A percentile compares a stretch with the other conserved stretches of the same genome.
Evolutionary conservation across 495 filamentous ascomycete species (phyloP).

Genomic region (Pyrenula aspistea): DNA sequence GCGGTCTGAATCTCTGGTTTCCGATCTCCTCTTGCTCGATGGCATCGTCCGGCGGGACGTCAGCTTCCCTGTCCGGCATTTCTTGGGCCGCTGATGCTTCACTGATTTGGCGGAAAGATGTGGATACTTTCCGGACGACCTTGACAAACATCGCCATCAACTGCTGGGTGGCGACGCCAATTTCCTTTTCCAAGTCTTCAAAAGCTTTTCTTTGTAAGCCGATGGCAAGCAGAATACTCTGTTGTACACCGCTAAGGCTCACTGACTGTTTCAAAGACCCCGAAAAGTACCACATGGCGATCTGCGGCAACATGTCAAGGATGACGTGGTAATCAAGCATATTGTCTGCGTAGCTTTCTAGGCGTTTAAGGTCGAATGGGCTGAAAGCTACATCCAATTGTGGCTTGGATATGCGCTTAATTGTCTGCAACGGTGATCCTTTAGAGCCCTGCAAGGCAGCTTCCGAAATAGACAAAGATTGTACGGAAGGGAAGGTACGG

Average conservation of each 20-base stretch:
- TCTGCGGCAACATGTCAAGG: conserved; percentile 75
- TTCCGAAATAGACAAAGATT: conserved; percentile 81
- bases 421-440: not conserved
- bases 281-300: conserved; percentile 73
- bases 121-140: conserved; percentile 74
- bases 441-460: conserved; percentile 71
- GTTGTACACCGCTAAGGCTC: conserved; percentile 65
- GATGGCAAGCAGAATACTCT: conserved; percentile 74
- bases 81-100: conserved; percentile 58
- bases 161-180: conserved; percentile 62
- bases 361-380: conserved; percentile 85
- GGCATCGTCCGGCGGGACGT: conserved; percentile 41
- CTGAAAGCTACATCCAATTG: conserved; percentile 61
- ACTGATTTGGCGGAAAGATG: conserved; percentile 62
- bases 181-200: conserved; percentile 69
- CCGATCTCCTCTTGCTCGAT: conserved; percentile 35
- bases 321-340: conserved; percentile 97
- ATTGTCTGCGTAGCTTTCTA: conserved; percentile 92
- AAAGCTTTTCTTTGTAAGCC: conserved; percentile 82
- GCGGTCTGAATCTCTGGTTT: conserved; percentile 41
- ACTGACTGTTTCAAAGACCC: conserved; percentile 54
- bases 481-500: conserved; percentile 66
- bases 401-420: not conserved
- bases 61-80: conserved; percentile 47
- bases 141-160: conserved; percentile 95